Evolutionary conservation across 2,329 filamentous ascomycete genomes (phyloP), one percentile per base, ranked within the genome.

Genomic region (Paracorniculantispora psalliotae): DNA sequence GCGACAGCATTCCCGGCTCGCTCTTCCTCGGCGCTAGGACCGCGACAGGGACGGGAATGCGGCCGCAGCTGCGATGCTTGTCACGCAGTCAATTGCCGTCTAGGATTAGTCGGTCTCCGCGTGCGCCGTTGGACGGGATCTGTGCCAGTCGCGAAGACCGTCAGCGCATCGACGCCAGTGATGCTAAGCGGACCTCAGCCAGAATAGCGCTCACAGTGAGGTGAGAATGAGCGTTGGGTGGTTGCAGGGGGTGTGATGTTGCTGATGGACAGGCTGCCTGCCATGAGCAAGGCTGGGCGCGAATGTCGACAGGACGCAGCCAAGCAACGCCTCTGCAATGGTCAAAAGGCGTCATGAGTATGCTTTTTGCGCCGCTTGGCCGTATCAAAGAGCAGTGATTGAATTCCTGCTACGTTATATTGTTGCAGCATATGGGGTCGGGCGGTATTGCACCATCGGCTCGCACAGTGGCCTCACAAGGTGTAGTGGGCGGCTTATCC

Each of bases 401-500:
- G 15, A 17, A 51, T 19, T 7, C 15, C 3, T 51, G 48, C 30
- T 25, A 35, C 28, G 35, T 53, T 53, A 30, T 19, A 35, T 49
- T 43, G 21, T 15, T 37, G 25, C 23, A 15, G 8, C 3, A 15
- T 2, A 47, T 41, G 35, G 46, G 50, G 30, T 23, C 13, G 30
- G 23, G 41, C 41, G 49, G 59, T 56, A 61, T 61, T 61, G 59
- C 59, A 61, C 49, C 59, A 61, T 61, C 53, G 39, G n/a, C 43
- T 30, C 12, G 33, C 25, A 7, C 9, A 30, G 47, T 57, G 53
- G 30, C 44, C 54, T 52, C 47, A 57, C 25, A 30, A 33, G 17
- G 21, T 9, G 52, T 5, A 8, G 33, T 21, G 19, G 28, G 21
- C 37, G 56, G 30, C 48, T 21, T 59, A 46, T 37, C 48, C 56